Conservation (phyloP, 495 filamentous ascomycete genomes). For the Podospora pseudocomata region DNA sequence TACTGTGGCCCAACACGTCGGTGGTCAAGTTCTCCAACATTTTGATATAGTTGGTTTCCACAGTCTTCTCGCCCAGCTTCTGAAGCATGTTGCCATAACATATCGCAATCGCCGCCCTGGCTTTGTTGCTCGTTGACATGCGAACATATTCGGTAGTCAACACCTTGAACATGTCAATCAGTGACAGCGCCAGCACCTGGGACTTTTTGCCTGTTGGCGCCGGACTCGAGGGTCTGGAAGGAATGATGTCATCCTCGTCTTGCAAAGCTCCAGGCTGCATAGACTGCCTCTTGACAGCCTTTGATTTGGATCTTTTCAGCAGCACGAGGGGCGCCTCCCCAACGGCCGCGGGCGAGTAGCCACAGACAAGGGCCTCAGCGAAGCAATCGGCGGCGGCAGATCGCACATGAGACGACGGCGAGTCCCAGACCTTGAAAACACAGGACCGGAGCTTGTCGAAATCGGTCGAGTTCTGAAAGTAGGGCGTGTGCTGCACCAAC, state of each 20-base stretch:
- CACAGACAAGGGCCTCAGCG: constrained; percentile 71
- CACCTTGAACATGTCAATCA: constrained; percentile 75
- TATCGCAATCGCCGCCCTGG: constrained; percentile 76
- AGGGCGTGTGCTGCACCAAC: constrained; percentile 64
- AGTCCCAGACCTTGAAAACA: constrained; percentile 83
- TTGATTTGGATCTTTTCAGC: constrained; percentile 69
- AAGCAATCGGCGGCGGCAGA: constrained; percentile 86
- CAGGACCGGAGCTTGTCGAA: constrained; percentile 79
- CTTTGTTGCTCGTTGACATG: constrained; percentile 72
- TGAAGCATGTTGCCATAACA: constrained; percentile 81
- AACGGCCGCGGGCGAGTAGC: constrained; percentile 62
- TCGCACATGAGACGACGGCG: constrained; percentile 64
- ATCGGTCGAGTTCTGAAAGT: constrained; percentile 86
- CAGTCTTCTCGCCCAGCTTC: constrained; percentile 66
- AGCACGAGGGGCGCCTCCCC: constrained; percentile 54
- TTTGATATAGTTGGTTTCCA: constrained; percentile 73
- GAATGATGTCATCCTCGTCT: constrained; percentile 75
- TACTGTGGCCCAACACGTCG: constrained; percentile 73
- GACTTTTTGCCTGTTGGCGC: constrained; percentile 60
- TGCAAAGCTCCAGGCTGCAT: constrained; percentile 46
- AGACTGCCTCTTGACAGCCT: constrained; percentile 64
- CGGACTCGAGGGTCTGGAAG: constrained; percentile 69
- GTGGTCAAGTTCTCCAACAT: constrained; percentile 78
- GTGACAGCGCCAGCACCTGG: constrained; percentile 65
- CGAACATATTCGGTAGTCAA: constrained; percentile 80